These are phyloP conservation scores for Arbutus unedo DNA, from an alignment of 148 eudicot genomes.

Conservation along the genomic window DNA sequence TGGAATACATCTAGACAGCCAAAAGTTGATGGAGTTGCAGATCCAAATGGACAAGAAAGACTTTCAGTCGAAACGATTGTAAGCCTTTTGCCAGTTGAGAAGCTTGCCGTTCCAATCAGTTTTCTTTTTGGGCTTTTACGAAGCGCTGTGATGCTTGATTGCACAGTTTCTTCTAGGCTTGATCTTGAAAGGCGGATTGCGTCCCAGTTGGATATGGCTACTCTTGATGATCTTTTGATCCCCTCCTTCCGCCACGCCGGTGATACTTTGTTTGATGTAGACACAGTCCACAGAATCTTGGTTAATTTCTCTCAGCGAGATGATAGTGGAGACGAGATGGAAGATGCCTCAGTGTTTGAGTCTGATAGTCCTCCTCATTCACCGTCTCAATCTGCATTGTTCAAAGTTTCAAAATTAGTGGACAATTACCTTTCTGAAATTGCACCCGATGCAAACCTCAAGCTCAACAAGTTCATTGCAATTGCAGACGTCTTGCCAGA, in stretches of 20 bases:
- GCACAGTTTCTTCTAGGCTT: constrained; percentile 61
- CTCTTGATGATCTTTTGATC: constrained; percentile 83
- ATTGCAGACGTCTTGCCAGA: constrained; percentile 80
- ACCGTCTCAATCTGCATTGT: constrained; percentile 74
- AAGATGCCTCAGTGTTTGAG: constrained; percentile 66
- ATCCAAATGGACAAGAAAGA: constrained; percentile 43
- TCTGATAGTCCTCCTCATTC: constrained; percentile 67
- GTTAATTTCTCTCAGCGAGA: constrained; percentile 81
- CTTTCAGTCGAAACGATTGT: constrained; percentile 75
- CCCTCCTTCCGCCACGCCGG: constrained; percentile 81
- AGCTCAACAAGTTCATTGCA: constrained; percentile 68
- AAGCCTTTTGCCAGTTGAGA: constrained; percentile 79
- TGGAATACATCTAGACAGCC: constrained; percentile 46
- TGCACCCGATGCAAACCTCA: constrained; percentile 91
- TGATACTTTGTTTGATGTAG: constrained; percentile 87
- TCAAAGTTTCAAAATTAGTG: constrained; percentile 75
- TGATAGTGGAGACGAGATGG: constrained; percentile 74
- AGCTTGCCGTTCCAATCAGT: constrained; percentile 59
- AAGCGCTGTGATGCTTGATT: constrained; percentile 78
- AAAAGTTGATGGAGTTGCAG: constrained; percentile 35
- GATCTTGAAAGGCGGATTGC: constrained; percentile 92
- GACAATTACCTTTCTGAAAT: constrained; percentile 88
- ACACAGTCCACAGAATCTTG: constrained; percentile 80
- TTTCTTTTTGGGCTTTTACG: constrained; percentile 80
- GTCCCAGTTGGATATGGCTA: constrained; percentile 79